Base-by-base conservation (phyloP, 2,329 filamentous ascomycete species). In the Coleophoma eucalyptorum region DNA sequence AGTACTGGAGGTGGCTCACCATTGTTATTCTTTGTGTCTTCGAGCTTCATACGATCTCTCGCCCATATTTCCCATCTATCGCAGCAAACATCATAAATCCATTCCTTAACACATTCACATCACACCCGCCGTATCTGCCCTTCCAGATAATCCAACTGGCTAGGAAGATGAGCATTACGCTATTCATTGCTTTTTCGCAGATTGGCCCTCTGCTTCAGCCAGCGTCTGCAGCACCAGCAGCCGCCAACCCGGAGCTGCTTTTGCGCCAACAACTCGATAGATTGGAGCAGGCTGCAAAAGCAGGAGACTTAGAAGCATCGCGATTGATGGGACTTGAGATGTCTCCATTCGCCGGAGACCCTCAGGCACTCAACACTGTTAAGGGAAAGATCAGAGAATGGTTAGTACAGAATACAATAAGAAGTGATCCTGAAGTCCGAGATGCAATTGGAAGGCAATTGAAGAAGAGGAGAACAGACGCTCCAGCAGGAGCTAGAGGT, bases 371-470 rank as follows among this genome's bases (percentile, higher is more conserved):
- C 43, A 75, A 74, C 42, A 83, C 82, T 52, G 70, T 95, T 62
- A 80, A 84, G 55, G 78, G 78, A 38, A 88, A 87, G 61, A 80
- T 97, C 70, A 88, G 86, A 69, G 89, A 94, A 62, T 96, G 90
- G 79, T 74, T 97, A 59, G 84, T 97, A 46, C 84, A 95, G 67
- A 95, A 95, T 64, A 92, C 86, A 13, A 87, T 95, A 53, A 79
- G 83, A 58, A 83, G 80, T 44, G 89, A 93, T 68, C 86, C 85
- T 1, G 89, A 93, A 70, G 93, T 97, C 8, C 80, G 85, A 59
- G 86, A 90, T 67, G 91, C 91, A 1, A 76, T 96, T 59, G 84
- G 83, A 20, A 79, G 77, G 52, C 83, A 84, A 26, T 70, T 92
- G 51, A 78, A 81, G 65, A 83, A 77, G 63, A 72, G 83, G 59